A percentile compares a stretch with the other conserved stretches of the same genome.
Evolutionary conservation across 1,139 yeast genomes (phyloP).

Genomic region (Yamadazyma oceani): DNA sequence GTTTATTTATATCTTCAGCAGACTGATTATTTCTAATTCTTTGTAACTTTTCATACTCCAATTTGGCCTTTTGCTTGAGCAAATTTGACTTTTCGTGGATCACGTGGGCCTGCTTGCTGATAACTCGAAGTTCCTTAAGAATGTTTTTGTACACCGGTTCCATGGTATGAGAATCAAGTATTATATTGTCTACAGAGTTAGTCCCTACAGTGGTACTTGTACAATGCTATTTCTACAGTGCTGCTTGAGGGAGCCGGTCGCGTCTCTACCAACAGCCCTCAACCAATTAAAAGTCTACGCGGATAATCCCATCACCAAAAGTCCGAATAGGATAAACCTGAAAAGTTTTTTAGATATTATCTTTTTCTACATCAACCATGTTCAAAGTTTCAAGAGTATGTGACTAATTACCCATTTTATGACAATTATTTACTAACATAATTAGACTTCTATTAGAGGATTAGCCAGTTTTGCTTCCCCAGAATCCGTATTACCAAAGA

Average conservation of each 20-base stretch:
- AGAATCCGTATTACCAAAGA: conserved; percentile 75
- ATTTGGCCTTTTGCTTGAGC: conserved; percentile 51
- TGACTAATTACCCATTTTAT: neutral
- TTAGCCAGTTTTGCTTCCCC: conserved; percentile 54
- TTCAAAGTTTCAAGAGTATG: conserved; percentile 15
- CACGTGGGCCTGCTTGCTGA: conserved; percentile 42
- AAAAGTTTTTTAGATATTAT: conserved; percentile 2
- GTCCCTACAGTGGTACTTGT: too few relatives aligned
- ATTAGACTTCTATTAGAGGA: conserved; percentile 38
- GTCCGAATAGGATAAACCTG: conserved; percentile 6
- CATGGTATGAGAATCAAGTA: conserved; percentile 5
- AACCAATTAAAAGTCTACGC: conserved; percentile 4
- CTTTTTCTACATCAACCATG: conserved; percentile 4
- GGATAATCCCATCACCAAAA: conserved; percentile 4
- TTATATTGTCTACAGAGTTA: neutral
- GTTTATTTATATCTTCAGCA: conserved; percentile 29
- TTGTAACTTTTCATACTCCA: conserved; percentile 57
- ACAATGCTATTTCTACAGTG: too few relatives aligned
- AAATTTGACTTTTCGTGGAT: conserved; percentile 45
- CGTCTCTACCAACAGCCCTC: conserved; percentile 3
- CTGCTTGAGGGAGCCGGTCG: too few relatives aligned
- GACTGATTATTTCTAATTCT: conserved; percentile 42
- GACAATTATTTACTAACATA: neutral
- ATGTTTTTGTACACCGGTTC: conserved; percentile 19
- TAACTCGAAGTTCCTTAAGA: conserved; percentile 46